Conservation (phyloP, 2,329 filamentous ascomycete genomes). For the Colletotrichum sp. region DNA sequence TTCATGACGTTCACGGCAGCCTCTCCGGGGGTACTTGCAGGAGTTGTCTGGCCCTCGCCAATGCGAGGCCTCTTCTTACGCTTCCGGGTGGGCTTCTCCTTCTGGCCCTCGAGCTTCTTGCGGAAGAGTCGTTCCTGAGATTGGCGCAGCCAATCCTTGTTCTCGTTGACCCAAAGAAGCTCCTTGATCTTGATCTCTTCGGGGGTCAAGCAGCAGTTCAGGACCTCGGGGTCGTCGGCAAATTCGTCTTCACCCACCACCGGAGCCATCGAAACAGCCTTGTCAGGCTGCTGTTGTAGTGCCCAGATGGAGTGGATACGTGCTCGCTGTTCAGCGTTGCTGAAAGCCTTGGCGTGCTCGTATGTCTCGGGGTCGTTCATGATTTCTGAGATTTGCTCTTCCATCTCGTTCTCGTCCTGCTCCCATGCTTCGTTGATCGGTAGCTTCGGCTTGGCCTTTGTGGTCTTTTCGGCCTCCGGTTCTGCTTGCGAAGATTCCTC, state of each 20-base stretch:
- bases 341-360: conserved; percentile 62
- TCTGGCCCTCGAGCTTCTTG: conserved; percentile 66
- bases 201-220: conserved; percentile 75
- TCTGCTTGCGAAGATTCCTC: not conserved
- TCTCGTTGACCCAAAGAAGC: conserved; percentile 91
- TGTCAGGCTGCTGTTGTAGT: conserved; percentile 51
- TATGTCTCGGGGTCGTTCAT: conserved; percentile 66
- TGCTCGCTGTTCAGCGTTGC: conserved; percentile 61
- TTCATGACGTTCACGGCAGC: conserved; percentile 73
- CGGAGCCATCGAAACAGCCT: conserved; percentile 60
- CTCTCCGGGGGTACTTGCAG: conserved; percentile 71
- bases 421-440: conserved; percentile 68
- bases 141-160: conserved; percentile 89
- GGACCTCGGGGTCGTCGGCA: conserved; percentile 86
- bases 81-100: conserved; percentile 62
- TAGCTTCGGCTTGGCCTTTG: conserved; percentile 45
- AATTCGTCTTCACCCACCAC: conserved; percentile 84
- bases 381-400: conserved; percentile 73
- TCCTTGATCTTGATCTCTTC: conserved; percentile 85
- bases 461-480: not conserved
- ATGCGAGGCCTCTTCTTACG: conserved; percentile 61
- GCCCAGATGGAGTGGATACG: conserved; percentile 58
- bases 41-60: conserved; percentile 68
- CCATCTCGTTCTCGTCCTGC: conserved; percentile 67
- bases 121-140: conserved; percentile 85